Evolutionary conservation across 352 stramenopile species (phyloP).

Genomic region (Pythium plurisporium): DNA sequence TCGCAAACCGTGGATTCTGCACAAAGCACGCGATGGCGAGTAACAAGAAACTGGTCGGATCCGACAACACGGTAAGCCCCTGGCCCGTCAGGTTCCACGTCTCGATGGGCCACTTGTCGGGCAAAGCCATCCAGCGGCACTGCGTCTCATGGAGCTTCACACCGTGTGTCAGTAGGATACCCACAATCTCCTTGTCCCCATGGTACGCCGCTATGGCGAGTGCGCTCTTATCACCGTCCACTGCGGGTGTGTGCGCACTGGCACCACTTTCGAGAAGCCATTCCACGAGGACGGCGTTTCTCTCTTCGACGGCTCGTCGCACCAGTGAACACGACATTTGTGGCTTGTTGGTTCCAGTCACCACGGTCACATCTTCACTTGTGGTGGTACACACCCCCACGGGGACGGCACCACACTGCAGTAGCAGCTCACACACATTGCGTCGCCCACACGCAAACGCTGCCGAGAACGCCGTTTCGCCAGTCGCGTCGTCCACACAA

Average conservation of each 20-base stretch:
- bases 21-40: constrained; percentile 7
- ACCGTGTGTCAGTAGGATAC: neutral
- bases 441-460: constrained; percentile 5
- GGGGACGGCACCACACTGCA: neutral
- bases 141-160: neutral
- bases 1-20: neutral
- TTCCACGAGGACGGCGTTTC: constrained; percentile 2
- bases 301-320: neutral
- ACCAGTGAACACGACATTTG: neutral
- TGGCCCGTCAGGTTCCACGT: neutral
- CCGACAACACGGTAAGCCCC: neutral
- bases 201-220: constrained; percentile 1
- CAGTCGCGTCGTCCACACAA: neutral
- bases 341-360: neutral
- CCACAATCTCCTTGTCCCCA: neutral
- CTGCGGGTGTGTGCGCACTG: neutral
- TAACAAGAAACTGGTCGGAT: constrained; percentile 3
- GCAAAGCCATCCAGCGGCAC: neutral
- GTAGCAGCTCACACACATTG: neutral
- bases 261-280: constrained; percentile 7
- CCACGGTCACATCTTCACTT: neutral
- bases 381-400: neutral
- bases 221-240: neutral
- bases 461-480: constrained; percentile 8
- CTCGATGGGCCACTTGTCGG: neutral